phyloP scores from a whole-genome alignment of 306 rosid species.

The Begonia loranthoides region DNA sequence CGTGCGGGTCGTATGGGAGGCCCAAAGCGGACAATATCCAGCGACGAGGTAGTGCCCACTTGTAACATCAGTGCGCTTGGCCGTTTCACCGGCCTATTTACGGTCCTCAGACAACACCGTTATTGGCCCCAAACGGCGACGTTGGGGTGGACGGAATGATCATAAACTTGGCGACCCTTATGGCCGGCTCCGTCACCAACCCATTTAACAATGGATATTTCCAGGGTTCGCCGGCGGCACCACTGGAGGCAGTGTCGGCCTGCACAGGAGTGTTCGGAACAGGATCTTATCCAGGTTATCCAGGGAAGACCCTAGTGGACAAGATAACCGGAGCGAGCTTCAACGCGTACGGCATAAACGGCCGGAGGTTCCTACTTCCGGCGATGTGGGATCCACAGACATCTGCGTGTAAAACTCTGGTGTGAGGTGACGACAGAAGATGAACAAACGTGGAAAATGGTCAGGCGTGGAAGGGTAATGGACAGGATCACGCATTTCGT shows the following conservation, averaged over 20 bases:
- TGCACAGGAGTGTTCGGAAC: constrained; percentile 67
- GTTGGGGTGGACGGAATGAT: constrained; percentile 86
- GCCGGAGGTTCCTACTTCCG: constrained; percentile 55
- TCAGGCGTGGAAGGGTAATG: constrained; percentile 5
- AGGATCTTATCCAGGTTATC: constrained; percentile 78
- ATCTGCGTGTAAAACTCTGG: constrained; percentile 53
- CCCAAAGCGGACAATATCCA: no score
- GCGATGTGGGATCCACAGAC: constrained; percentile 96
- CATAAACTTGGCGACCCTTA: constrained; percentile 63
- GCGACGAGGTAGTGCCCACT: no score
- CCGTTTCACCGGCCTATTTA: constrained; percentile 88
- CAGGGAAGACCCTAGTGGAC: constrained; percentile 54
- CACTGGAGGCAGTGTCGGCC: constrained; percentile 76
- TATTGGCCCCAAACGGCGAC: constrained; percentile 82
- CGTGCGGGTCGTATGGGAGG: no score
- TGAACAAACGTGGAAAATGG: constrained; percentile 1
- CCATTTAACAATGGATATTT: constrained; percentile 75
- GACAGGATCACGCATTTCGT: neutral
- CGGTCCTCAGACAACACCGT: constrained; percentile 77
- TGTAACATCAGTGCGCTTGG: constrained; percentile 98
- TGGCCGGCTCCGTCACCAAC: constrained; percentile 87
- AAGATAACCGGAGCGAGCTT: constrained; percentile 54
- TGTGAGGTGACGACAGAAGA: constrained; percentile 13
- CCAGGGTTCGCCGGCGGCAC: constrained; percentile 70
- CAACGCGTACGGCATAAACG: constrained; percentile 63